phyloP scores from a whole-genome alignment of 176 grass and related monocot genomes.

The Musa troglodytarum region DNA sequence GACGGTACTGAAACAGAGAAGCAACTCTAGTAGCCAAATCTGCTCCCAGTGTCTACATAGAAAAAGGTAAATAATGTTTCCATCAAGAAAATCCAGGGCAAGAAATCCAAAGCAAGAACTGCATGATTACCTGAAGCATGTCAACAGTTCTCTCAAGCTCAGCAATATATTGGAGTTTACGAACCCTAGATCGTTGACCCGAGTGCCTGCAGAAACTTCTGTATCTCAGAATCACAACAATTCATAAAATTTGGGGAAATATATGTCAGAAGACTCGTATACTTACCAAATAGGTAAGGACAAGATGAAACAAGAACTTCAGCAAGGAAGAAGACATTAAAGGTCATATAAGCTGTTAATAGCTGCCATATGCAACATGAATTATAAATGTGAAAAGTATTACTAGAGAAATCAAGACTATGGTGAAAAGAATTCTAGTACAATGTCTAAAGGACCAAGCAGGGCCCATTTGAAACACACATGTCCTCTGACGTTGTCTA shows the following conservation, averaged over 20 bases:
- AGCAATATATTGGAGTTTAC: conserved; percentile 97
- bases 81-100: conserved; percentile 9
- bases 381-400: too few relatives aligned
- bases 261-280: too few relatives aligned
- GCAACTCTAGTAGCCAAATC: conserved; percentile 71
- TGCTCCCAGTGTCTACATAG: conserved; percentile 63
- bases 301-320: too few relatives aligned
- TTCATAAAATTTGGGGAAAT: not conserved
- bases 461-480: too few relatives aligned
- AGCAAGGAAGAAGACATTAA: too few relatives aligned
- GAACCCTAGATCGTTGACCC: conserved; percentile 93
- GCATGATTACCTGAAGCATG: conserved; percentile 53
- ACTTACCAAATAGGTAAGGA: too few relatives aligned
- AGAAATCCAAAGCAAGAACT: conserved; percentile 6
- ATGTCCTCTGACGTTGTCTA: too few relatives aligned
- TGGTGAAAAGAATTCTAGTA: too few relatives aligned
- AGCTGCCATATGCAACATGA: too few relatives aligned
- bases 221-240: not conserved
- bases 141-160: conserved; percentile 90
- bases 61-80: conserved; percentile 4
- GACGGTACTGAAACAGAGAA: conserved; percentile 72
- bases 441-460: too few relatives aligned
- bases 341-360: too few relatives aligned
- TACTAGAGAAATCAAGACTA: too few relatives aligned
- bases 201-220: conserved; percentile 58